phyloP scores from a whole-genome alignment of 2,329 filamentous ascomycete species.

The Alternaria arborescens region DNA sequence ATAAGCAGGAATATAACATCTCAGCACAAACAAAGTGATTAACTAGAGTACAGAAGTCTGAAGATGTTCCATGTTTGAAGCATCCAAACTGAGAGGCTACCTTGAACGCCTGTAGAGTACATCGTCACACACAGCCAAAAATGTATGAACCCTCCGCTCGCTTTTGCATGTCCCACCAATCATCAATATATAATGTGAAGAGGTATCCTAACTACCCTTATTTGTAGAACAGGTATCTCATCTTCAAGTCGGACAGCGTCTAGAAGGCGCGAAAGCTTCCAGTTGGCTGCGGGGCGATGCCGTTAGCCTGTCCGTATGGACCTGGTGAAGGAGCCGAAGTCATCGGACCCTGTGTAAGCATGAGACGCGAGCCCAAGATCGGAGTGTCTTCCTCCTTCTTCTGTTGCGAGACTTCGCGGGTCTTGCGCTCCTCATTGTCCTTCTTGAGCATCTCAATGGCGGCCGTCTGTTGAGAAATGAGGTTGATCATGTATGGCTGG shows the following conservation, averaged over 20 bases:
- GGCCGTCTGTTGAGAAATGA: constrained; percentile 87
- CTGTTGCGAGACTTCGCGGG: constrained; percentile 74
- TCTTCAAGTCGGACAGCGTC: not conserved
- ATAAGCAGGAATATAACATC: not conserved
- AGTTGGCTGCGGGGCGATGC: constrained; percentile 87
- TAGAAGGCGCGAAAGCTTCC: constrained; percentile 61
- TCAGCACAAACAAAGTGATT: constrained; percentile 21
- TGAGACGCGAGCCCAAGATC: constrained; percentile 88
- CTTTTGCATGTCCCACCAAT: constrained; percentile 39
- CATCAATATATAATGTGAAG: constrained; percentile 38
- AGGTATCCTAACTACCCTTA: not conserved
- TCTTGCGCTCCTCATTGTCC: constrained; percentile 94
- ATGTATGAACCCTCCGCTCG: constrained; percentile 24
- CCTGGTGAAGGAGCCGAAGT: constrained; percentile 67
- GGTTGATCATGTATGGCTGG: constrained; percentile 96
- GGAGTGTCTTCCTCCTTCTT: constrained; percentile 93
- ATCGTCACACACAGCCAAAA: constrained; percentile 30
- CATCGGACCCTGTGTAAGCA: constrained; percentile 91
- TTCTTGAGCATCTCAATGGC: constrained; percentile 86
- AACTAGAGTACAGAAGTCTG: constrained; percentile 40
- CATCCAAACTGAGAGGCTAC: constrained; percentile 27
- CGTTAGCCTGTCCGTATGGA: constrained; percentile 82
- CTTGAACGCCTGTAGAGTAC: constrained; percentile 45
- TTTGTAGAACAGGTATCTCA: not conserved
- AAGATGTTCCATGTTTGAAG: constrained; percentile 27